Evolutionary conservation across 352 stramenopile species (phyloP).

Genomic region (Halophytophthora polymorphica): DNA sequence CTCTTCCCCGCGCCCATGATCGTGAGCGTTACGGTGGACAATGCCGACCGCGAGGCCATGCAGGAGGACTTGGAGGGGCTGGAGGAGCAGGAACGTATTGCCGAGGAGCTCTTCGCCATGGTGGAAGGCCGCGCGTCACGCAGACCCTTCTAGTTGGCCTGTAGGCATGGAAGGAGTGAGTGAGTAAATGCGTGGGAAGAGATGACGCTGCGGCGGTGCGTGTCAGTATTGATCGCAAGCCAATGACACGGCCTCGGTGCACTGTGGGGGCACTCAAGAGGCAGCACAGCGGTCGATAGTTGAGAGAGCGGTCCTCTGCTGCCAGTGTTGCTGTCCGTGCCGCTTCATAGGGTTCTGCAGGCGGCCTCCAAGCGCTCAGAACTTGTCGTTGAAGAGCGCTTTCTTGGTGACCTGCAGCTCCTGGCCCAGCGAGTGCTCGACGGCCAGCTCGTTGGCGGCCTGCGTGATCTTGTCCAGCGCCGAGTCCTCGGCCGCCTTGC

Average conservation of each 20-base stretch:
- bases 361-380: slow-evolving; percentile 21
- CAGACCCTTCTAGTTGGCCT: slow-evolving; percentile 39
- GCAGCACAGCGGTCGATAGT: no score
- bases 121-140: slow-evolving; percentile 52
- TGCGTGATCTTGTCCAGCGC: slow-evolving; percentile 86
- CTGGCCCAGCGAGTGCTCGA: slow-evolving; percentile 81
- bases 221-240: no score
- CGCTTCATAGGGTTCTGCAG: no score
- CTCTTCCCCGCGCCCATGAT: slow-evolving; percentile 57
- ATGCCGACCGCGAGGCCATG: slow-evolving; percentile 48
- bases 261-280: no score
- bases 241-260: no score
- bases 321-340: no score
- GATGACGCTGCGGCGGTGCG: no score
- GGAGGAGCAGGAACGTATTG: slow-evolving; percentile 82
- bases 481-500: slow-evolving; percentile 72
- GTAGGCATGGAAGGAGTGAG: background rate
- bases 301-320: no score
- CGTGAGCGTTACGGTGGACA: slow-evolving; percentile 59
- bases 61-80: slow-evolving; percentile 62
- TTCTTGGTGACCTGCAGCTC: slow-evolving; percentile 83
- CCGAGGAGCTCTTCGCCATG: slow-evolving; percentile 82
- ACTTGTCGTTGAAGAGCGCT: slow-evolving; percentile 81
- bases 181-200: no score
- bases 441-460: slow-evolving; percentile 81